phyloP scores from a whole-genome alignment of 208 protist genomes.

The Ichthyophonus hoferi region DNA sequence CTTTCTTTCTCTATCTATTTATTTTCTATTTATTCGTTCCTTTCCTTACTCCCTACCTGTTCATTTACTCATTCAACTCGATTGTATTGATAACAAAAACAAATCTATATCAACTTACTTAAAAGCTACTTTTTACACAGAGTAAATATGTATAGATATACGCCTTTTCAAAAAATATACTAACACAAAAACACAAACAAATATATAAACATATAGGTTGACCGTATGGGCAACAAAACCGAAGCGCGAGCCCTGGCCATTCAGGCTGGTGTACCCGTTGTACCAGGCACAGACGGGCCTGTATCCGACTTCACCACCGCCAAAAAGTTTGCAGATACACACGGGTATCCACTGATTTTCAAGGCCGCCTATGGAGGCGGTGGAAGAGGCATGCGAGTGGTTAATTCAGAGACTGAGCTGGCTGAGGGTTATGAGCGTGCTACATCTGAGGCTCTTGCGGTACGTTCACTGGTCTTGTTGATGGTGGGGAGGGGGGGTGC shows the following conservation, averaged over 20 bases:
- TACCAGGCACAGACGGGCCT: conserved; percentile 73
- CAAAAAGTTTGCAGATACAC: background rate
- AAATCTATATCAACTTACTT: no score
- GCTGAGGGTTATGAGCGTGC: conserved; percentile 53
- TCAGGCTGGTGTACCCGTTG: conserved; percentile 65
- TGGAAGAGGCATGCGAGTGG: conserved; percentile 75
- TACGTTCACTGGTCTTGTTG: background rate
- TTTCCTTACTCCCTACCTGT: no score
- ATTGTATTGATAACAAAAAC: no score
- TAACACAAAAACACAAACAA: no score
- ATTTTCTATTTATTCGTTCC: no score
- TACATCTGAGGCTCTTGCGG: conserved; percentile 38
- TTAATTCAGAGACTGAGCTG: conserved; percentile 56
- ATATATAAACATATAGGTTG: no score
- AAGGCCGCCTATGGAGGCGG: conserved; percentile 78
- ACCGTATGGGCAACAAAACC: conserved; percentile 79
- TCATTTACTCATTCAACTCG: no score
- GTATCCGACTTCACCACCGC: conserved; percentile 31
- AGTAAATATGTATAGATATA: no score
- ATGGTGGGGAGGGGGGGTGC: background rate
- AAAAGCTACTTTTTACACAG: no score
- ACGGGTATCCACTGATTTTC: conserved; percentile 73
- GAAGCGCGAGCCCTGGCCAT: conserved; percentile 70
- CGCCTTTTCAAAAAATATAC: no score
- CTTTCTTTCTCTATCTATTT: background rate